These are phyloP conservation scores for Kwoniella sp. DNA, from an alignment of 768 basidiomycete species.

Conservation along the genomic window DNA sequence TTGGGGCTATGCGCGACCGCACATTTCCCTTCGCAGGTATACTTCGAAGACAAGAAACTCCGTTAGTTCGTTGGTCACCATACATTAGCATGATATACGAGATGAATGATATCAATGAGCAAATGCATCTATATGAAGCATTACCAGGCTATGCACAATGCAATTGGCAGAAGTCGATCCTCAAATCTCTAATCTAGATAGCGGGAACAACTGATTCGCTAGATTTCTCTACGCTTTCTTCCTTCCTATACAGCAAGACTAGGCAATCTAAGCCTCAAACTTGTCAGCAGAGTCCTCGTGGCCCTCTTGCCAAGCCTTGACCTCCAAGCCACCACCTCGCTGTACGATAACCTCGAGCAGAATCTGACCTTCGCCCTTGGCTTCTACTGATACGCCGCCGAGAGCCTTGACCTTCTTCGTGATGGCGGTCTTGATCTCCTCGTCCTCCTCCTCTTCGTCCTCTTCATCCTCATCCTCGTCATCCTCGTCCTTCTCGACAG, in stretches of 20 bases:
- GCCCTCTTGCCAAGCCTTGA: constrained; percentile 50
- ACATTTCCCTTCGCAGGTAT: constrained; percentile 18
- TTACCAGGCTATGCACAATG: not conserved
- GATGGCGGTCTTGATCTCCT: constrained; percentile 53
- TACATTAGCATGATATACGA: not conserved
- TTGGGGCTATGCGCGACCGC: too few species aligned
- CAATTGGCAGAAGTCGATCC: not conserved
- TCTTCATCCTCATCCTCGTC: constrained; percentile 37
- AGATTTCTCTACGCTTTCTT: not conserved
- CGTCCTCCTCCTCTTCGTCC: constrained; percentile 53
- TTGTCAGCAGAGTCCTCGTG: constrained; percentile 38
- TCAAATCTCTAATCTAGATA: constrained; percentile 3
- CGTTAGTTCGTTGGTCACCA: too few species aligned
- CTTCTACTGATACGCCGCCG: constrained; percentile 43
- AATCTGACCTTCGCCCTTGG: constrained; percentile 34
- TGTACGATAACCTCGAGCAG: constrained; percentile 50
- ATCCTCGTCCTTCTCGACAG: constrained; percentile 39
- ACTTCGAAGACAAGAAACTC: constrained; percentile 52
- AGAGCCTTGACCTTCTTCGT: constrained; percentile 45
- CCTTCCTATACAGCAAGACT: not conserved
- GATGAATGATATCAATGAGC: constrained; percentile 3
- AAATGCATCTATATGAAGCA: constrained; percentile 14
- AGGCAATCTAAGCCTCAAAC: constrained; percentile 31
- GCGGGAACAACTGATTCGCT: not conserved
- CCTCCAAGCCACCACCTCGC: constrained; percentile 40